A percentile compares a stretch with the other conserved stretches of the same genome.
phyloP scores from a whole-genome alignment of 1,284 basidiomycete genomes.

The Polyporus tsugae region DNA sequence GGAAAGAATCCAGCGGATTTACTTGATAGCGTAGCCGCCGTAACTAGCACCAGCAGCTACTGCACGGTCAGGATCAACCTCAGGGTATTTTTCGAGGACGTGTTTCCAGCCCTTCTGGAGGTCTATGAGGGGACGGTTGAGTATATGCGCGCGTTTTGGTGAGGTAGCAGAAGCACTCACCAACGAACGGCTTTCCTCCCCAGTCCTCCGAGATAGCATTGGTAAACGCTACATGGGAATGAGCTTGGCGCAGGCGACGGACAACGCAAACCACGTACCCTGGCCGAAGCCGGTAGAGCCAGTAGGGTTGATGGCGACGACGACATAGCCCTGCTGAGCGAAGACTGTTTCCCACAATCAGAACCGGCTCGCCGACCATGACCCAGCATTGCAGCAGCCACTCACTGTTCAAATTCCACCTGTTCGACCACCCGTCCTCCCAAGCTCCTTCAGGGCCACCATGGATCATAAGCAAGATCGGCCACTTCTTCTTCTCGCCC shows the following conservation, averaged over 20 bases:
- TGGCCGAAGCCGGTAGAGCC: constrained; percentile 91
- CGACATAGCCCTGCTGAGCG: constrained; percentile 86
- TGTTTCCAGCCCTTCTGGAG: constrained; percentile 80
- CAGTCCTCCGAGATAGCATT: constrained; percentile 83
- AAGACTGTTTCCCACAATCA: constrained; percentile 58
- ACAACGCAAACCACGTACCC: constrained; percentile 48
- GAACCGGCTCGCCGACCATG: background rate
- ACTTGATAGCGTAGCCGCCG: constrained; percentile 89
- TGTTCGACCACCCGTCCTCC: constrained; percentile 84
- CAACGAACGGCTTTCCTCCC: constrained; percentile 85
- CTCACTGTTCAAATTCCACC: constrained; percentile 88
- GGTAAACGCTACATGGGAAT: constrained; percentile 66
- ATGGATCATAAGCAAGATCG: constrained; percentile 77
- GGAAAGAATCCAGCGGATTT: constrained; percentile 29
- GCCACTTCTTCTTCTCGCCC: constrained; percentile 78
- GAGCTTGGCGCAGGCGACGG: constrained; percentile 1
- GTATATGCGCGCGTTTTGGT: too few species aligned
- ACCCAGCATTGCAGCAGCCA: background rate
- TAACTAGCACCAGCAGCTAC: constrained; percentile 86
- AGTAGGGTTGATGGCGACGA: constrained; percentile 87
- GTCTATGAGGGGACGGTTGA: constrained; percentile 50
- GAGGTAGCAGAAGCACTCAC: constrained; percentile 2
- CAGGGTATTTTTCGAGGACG: constrained; percentile 73
- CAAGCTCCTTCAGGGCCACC: constrained; percentile 86
- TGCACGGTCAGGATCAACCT: constrained; percentile 83